Conservation (phyloP, 768 basidiomycete species). For the Cystobasidium tubakii region DNA sequence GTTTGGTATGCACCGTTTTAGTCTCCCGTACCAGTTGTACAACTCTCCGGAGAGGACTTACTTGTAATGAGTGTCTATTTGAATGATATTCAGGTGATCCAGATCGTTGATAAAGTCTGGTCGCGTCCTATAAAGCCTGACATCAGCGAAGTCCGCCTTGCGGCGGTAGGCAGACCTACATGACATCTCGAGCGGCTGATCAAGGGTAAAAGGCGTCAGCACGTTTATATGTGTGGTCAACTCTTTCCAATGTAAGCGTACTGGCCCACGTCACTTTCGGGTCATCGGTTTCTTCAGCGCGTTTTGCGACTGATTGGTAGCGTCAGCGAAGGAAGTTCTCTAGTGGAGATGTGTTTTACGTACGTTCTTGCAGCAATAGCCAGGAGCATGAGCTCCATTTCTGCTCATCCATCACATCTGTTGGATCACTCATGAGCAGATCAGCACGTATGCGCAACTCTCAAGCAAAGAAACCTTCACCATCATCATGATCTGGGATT, state of each 20-base stretch:
- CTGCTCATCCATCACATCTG: slow-evolving; percentile 75
- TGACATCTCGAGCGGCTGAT: slow-evolving; percentile 12
- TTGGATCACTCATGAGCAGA: background rate
- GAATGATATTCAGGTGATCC: slow-evolving; percentile 65
- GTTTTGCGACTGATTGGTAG: slow-evolving; percentile 11
- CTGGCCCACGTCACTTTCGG: slow-evolving; percentile 7
- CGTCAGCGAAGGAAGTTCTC: background rate
- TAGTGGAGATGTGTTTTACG: slow-evolving; percentile 27
- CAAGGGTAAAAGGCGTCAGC: slow-evolving; percentile 24
- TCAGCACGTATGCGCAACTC: too few relatives aligned
- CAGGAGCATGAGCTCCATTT: slow-evolving; percentile 41
- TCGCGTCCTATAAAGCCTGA: slow-evolving; percentile 67
- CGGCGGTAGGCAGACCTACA: slow-evolving; percentile 38
- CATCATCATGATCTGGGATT: slow-evolving; percentile 61
- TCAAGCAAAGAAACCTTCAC: background rate
- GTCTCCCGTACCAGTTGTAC: background rate
- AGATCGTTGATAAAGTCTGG: slow-evolving; percentile 69
- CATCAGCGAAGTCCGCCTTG: slow-evolving; percentile 50
- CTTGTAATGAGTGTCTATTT: slow-evolving; percentile 59
- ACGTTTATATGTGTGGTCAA: too few relatives aligned
- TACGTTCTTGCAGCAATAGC: slow-evolving; percentile 44
- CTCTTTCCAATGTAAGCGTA: slow-evolving; percentile 49
- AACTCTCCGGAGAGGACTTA: slow-evolving; percentile 48
- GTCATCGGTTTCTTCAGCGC: slow-evolving; percentile 23
- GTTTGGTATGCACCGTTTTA: slow-evolving; percentile 53